Percentiles rank a stretch among this genome's conserved stretches.
Conservation (phyloP, 75 land plant genomes). For the Sequoiadendron giganteum region DNA sequence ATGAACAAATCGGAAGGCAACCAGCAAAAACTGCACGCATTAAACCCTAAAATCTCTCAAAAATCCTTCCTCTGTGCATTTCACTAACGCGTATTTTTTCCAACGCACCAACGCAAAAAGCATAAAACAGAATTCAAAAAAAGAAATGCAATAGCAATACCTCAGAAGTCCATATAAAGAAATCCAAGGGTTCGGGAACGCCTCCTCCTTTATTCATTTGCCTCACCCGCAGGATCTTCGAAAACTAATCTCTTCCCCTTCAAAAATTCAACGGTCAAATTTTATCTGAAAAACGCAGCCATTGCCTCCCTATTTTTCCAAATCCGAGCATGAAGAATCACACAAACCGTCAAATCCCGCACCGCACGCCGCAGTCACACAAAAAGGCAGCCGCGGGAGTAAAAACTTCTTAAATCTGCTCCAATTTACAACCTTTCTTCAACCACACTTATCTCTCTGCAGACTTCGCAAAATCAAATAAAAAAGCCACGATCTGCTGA, state of each 20-base stretch:
- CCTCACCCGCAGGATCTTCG: not conserved
- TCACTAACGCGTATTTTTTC: not conserved
- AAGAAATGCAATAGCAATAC: conserved; percentile 24
- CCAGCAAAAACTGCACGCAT: not conserved
- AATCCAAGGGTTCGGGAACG: conserved; percentile 82
- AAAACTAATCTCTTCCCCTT: not conserved
- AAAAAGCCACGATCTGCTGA: not conserved
- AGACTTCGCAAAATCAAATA: not conserved
- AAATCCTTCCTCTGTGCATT: not conserved
- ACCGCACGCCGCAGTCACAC: not conserved
- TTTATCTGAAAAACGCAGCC: not conserved
- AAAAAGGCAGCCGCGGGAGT: not conserved
- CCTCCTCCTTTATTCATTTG: conserved; percentile 41
- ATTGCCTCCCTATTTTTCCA: not conserved
- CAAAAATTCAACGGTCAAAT: not conserved
- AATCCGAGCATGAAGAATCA: not conserved
- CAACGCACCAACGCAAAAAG: not conserved
- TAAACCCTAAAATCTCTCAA: not conserved
- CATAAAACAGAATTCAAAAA: not conserved
- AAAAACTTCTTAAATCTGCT: not conserved
- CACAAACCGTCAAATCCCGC: not conserved
- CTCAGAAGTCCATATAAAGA: conserved; percentile 93
- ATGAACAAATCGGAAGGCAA: not conserved
- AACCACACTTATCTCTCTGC: not conserved
- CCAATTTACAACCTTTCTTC: not conserved